Evolutionary conservation across 2,329 filamentous ascomycete species (phyloP), one percentile per base, ranked within the genome.

Genomic region (Penicillium capsulatum): DNA sequence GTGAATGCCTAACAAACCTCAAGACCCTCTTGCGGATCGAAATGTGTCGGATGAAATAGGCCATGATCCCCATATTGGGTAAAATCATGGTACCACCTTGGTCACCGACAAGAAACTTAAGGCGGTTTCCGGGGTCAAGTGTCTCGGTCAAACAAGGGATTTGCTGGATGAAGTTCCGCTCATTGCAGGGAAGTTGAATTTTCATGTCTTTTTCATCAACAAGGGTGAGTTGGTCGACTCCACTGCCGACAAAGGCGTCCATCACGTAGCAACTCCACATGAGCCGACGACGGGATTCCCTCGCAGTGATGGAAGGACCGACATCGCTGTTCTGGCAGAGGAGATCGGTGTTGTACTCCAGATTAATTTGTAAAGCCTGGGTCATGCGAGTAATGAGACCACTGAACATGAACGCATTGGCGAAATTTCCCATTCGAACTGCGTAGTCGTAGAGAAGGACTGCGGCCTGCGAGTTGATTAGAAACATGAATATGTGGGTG

Each of bases 191-290:
- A 7, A 62, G 44, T 28, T 62, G 59, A 10, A 62, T 55, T 31
- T 59, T 58, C 38, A 61, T 52, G 17, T 61, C 57, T 5, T 44
- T 47, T 22, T 60, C 57, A 35, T 55, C 47, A 10, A 60, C 44
- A 10, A 61, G 37, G 1, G 56, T 59, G 9, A 61, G 51, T 32
- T 60, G 58, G 27, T 60, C 56, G 8, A 58, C 55, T 24, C 58
- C 58, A 27, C 58, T 59, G 10, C 56, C 58, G 7, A 59, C 54
- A 4, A 55, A 49, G 8, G 56, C 44, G 41, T 60, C 57, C 36
- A 54, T 48, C 9, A 61, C 45, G 39, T 61, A 63, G 31, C 58
- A 60, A 19, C 52, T 53, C 59, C 59, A 61, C 50, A 61, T 55
- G 8, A 61, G 43, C 8, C 59, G 55, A 9, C 59, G 40, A 2